Evolutionary conservation across 2,329 filamentous ascomycete genomes (phyloP).

Genomic region (Keithomyces neogunnii): DNA sequence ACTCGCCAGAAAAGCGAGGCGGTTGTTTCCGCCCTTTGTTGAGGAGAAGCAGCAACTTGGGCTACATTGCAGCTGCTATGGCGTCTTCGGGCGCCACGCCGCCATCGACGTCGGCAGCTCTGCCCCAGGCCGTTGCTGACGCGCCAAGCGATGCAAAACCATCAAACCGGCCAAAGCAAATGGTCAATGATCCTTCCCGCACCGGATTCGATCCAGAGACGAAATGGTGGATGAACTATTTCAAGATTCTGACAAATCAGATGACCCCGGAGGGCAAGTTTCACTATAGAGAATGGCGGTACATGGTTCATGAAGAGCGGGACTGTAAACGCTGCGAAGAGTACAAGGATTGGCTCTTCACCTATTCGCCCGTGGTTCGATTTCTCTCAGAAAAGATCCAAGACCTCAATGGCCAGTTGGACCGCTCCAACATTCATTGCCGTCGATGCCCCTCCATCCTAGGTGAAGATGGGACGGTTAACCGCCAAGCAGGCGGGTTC

Average conservation of each 20-base stretch:
- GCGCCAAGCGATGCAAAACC: slow-evolving; percentile 4
- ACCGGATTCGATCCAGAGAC: slow-evolving; percentile 56
- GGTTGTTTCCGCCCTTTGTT: neutral
- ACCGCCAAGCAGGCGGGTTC: slow-evolving; percentile 71
- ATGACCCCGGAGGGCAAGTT: slow-evolving; percentile 61
- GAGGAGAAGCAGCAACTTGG: neutral
- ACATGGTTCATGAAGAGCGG: slow-evolving; percentile 63
- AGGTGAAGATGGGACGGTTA: slow-evolving; percentile 49
- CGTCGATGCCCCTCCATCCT: slow-evolving; percentile 61
- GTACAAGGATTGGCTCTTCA: slow-evolving; percentile 74
- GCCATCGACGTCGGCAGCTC: slow-evolving; percentile 9
- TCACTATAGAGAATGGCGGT: slow-evolving; percentile 70
- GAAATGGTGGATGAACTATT: slow-evolving; percentile 74
- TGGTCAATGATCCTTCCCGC: slow-evolving; percentile 49
- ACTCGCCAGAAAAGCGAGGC: neutral
- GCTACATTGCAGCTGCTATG: slow-evolving; percentile 2
- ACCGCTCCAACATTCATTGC: slow-evolving; percentile 70
- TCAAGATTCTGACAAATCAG: slow-evolving; percentile 67
- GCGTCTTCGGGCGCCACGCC: slow-evolving; percentile 6
- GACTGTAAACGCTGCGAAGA: slow-evolving; percentile 79
- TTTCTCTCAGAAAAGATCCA: slow-evolving; percentile 79
- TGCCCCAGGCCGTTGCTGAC: slow-evolving; percentile 6
- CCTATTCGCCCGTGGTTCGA: slow-evolving; percentile 76
- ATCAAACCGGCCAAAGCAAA: slow-evolving; percentile 19
- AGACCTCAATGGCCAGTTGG: slow-evolving; percentile 69